Percentiles rank a stretch among this genome's conserved stretches.
These are phyloP conservation scores for Clavulina sp. DNA, from an alignment of 768 basidiomycete genomes.

Conservation along the genomic window DNA sequence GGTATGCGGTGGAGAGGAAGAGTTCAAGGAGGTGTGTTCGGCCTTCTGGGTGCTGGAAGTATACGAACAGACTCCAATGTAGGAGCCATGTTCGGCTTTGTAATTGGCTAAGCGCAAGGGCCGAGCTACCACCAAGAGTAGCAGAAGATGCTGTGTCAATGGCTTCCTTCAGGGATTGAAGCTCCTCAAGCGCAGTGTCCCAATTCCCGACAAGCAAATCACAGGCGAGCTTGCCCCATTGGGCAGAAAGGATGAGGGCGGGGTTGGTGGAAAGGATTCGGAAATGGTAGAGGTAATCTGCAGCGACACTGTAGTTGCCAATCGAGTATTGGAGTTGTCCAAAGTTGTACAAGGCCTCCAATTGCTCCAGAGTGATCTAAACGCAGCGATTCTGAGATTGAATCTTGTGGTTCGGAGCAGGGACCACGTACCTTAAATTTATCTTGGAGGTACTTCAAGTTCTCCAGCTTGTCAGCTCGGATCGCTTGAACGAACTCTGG, in stretches of 20 bases:
- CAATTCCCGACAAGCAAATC: conserved; percentile 91
- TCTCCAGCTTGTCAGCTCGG: conserved; percentile 94
- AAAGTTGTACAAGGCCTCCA: conserved; percentile 90
- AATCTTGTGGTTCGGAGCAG: not conserved
- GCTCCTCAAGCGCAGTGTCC: conserved; percentile 88
- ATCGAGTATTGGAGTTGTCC: conserved; percentile 99
- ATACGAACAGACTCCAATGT: conserved; percentile 97
- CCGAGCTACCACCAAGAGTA: conserved; percentile 17
- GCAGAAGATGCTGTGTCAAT: conserved; percentile 38
- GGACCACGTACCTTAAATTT: conserved; percentile 55
- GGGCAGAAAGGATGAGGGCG: conserved; percentile 86
- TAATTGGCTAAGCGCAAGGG: conserved; percentile 52
- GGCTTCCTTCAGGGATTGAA: conserved; percentile 83
- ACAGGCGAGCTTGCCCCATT: conserved; percentile 97
- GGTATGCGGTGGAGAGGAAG: conserved; percentile 90
- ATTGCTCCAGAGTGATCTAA: conserved; percentile 88
- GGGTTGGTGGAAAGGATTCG: conserved; percentile 88
- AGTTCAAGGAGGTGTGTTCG: conserved; percentile 86
- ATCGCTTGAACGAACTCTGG: conserved; percentile 89
- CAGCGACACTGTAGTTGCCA: conserved; percentile 90
- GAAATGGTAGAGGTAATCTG: conserved; percentile 98
- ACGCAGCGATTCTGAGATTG: not conserved
- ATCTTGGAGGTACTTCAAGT: conserved; percentile 83
- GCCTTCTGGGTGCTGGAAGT: conserved; percentile 90
- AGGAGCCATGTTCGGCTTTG: conserved; percentile 93